Base-by-base conservation (phyloP, 73 alveolate species). In the Symbiodinium pilosum region DNA sequence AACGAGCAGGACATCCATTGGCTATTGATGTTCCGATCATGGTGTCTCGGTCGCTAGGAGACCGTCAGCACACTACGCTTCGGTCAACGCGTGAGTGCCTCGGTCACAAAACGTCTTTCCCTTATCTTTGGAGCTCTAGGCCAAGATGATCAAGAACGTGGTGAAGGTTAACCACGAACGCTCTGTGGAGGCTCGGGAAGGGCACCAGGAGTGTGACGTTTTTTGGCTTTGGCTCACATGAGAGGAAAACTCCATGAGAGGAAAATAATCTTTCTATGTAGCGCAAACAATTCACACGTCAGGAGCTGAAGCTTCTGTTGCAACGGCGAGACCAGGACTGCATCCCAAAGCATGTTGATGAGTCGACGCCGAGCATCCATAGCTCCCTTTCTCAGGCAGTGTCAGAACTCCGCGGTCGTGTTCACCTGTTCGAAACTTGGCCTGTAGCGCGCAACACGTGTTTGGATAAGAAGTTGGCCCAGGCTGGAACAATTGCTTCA, bases 71-170 rank as follows among this genome's bases (percentile, higher is more conserved):
- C 99, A 69, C 93, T 99, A 93, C 98, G 99, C 99, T 87, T 83
- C 86, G 96, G 99, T 47, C 99, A 99, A 94, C 98, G 99, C 34
- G 97, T 32, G 34, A 18, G 42, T 14, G 34, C n/a, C n/a, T n/a
- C n/a, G n/a, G n/a, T n/a, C n/a, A 24, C 32, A 30, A 30, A 56
- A 24, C 77, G 3, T 52, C 21, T 16, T 12, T 12, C 12, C 71
- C 21, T 52, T 52, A 52, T 12, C 21, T n/a, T n/a, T n/a, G n/a
- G n/a, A 44, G 21, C 26, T 16, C 77, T 28, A 91, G 92, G 99
- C 99, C 40, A 99, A 99, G 87, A 99, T 99, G 99, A 99, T 99
- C 99, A 99, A 99, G 98, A 99, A 99, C 96, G 99, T 92, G 75
- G 99, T 98, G 51, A 86, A 94, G 26, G 99, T 98, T 39, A 99